These are phyloP conservation scores for Thielaviopsis punctulata DNA, from an alignment of 2,329 filamentous ascomycete genomes.

Conservation along the genomic window DNA sequence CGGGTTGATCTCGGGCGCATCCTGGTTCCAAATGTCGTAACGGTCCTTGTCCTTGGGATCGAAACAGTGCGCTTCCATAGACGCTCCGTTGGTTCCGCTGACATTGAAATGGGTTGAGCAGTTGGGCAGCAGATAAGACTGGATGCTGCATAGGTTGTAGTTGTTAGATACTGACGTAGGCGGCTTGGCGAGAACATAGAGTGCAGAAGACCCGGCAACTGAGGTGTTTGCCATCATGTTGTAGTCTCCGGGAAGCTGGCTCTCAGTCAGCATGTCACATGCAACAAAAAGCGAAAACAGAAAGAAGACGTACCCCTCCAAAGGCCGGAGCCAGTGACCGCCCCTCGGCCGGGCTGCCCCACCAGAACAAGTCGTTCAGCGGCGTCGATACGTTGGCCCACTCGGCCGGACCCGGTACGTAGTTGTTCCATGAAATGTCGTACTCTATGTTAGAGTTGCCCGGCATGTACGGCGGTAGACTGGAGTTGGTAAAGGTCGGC, in stretches of 20 bases:
- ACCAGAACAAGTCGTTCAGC: not conserved
- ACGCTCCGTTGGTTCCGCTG: slow-evolving; percentile 38
- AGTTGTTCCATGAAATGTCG: not conserved
- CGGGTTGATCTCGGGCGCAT: not conserved
- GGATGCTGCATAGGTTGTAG: slow-evolving; percentile 52
- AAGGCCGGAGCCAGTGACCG: not conserved
- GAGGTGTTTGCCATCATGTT: not conserved
- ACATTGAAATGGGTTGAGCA: slow-evolving; percentile 49
- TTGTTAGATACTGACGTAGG: slow-evolving; percentile 20
- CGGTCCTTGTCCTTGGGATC: slow-evolving; percentile 33
- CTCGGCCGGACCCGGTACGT: not conserved
- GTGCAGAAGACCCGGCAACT: not conserved
- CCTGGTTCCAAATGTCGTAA: slow-evolving; percentile 24
- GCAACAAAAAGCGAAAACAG: not conserved
- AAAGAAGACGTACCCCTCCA: not conserved
- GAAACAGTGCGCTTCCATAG: slow-evolving; percentile 44
- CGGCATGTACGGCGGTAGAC: not conserved
- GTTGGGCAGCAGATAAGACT: slow-evolving; percentile 42
- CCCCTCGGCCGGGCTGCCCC: not conserved
- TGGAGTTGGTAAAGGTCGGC: slow-evolving; percentile 28
- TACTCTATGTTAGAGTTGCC: too few relatives aligned
- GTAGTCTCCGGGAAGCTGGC: not conserved
- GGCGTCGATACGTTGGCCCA: not conserved
- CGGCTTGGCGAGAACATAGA: slow-evolving; percentile 17
- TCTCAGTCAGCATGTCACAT: too few relatives aligned